Evolutionary conservation across 768 basidiomycete species (phyloP).

Genomic region (Suillus subluteus): DNA sequence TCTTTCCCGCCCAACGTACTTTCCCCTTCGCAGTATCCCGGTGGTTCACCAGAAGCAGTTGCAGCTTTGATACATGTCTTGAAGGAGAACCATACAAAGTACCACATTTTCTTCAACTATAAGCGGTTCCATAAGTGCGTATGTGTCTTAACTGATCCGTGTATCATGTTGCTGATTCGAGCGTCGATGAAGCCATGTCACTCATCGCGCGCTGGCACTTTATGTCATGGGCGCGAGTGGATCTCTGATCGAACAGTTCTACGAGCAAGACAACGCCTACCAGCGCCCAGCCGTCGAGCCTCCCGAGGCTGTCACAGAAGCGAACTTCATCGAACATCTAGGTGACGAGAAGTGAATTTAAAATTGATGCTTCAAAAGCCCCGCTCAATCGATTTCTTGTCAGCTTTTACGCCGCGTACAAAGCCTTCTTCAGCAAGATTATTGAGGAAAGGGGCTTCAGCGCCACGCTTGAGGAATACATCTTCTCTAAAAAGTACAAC

Average conservation of each 20-base stretch:
- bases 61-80: conserved; percentile 35
- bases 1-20: conserved; percentile 11
- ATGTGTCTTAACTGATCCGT: neutral
- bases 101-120: conserved; percentile 54
- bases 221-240: conserved; percentile 31
- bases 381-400: no score
- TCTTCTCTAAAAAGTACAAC: conserved; percentile 36
- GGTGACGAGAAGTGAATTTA: conserved; percentile 29
- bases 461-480: conserved; percentile 28
- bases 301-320: conserved; percentile 27
- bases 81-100: conserved; percentile 50
- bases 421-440: conserved; percentile 27
- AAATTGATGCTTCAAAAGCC: neutral
- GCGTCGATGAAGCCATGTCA: conserved; percentile 25
- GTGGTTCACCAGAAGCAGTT: conserved; percentile 31
- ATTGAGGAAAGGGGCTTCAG: conserved; percentile 22
- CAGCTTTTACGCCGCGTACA: conserved; percentile 33
- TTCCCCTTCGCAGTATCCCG: conserved; percentile 12
- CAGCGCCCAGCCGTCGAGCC: conserved; percentile 31
- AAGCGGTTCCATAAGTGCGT: conserved; percentile 54
- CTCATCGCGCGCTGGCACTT: conserved; percentile 34
- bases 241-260: conserved; percentile 28
- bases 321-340: conserved; percentile 29
- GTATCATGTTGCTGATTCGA: neutral
- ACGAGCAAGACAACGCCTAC: conserved; percentile 20